These are phyloP conservation scores for Stagonosporopsis cucurbitacearum DNA, from an alignment of 2,329 filamentous ascomycete species.

Conservation along the genomic window DNA sequence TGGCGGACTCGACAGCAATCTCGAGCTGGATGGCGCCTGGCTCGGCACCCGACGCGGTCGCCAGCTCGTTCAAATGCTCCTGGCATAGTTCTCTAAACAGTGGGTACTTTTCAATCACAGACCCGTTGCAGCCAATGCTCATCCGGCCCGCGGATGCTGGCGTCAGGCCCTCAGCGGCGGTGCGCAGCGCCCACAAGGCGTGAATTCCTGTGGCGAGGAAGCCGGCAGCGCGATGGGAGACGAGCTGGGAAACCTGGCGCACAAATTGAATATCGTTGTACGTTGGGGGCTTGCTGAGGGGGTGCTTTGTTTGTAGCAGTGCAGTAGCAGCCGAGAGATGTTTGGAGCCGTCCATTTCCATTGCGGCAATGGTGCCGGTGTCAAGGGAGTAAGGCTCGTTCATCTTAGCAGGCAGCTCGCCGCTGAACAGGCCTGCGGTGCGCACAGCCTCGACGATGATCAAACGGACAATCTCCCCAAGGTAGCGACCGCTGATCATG, in stretches of 20 bases:
- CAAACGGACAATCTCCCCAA: slow-evolving; percentile 68
- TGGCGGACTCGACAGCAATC: slow-evolving; percentile 74
- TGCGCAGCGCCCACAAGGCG: slow-evolving; percentile 65
- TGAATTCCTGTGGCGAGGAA: slow-evolving; percentile 70
- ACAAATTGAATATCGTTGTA: slow-evolving; percentile 62
- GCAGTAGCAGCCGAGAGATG: slow-evolving; percentile 50
- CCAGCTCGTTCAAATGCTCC: slow-evolving; percentile 66
- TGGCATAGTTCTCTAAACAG: slow-evolving; percentile 69
- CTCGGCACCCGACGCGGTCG: slow-evolving; percentile 47
- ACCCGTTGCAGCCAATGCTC: slow-evolving; percentile 77
- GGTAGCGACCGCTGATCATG: slow-evolving; percentile 67
- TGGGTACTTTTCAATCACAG: slow-evolving; percentile 80
- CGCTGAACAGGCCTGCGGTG: slow-evolving; percentile 62
- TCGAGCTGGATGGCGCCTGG: slow-evolving; percentile 65
- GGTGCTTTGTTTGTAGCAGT: slow-evolving; percentile 60
- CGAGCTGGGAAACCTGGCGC: slow-evolving; percentile 58
- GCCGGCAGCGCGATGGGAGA: slow-evolving; percentile 65
- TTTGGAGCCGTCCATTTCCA: slow-evolving; percentile 58
- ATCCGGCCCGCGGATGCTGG: slow-evolving; percentile 47
- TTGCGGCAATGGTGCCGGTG: slow-evolving; percentile 63
- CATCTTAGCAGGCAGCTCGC: slow-evolving; percentile 62
- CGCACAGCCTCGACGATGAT: slow-evolving; percentile 66
- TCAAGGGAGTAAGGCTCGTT: slow-evolving; percentile 65
- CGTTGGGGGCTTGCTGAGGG: slow-evolving; percentile 53
- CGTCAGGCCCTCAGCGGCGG: slow-evolving; percentile 55